Conservation (phyloP, 768 basidiomycete genomes). For the Royoungia palumana region DNA sequence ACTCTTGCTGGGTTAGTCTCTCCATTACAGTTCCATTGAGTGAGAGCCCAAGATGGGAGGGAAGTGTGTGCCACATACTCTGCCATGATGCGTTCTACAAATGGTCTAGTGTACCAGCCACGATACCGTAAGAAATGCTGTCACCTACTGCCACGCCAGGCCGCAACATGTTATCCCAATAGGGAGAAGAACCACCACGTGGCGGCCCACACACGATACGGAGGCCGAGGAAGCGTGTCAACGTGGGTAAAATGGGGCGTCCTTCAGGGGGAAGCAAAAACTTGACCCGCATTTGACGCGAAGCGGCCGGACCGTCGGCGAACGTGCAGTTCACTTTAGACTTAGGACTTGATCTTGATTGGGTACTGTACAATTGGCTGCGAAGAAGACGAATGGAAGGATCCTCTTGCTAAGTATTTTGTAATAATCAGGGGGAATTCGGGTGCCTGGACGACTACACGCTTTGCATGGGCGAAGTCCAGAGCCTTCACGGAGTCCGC, state of each 20-base stretch:
- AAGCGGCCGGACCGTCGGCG: no score
- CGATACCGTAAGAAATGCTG: not conserved
- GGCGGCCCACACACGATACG: not conserved
- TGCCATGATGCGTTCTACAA: not conserved
- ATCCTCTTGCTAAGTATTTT: not conserved
- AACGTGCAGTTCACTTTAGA: no score
- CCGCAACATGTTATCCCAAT: constrained; percentile 2
- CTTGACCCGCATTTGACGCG: no score
- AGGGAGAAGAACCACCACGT: not conserved
- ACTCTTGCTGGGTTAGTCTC: not conserved
- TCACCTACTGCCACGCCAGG: not conserved
- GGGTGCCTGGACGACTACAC: not conserved
- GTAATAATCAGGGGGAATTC: not conserved
- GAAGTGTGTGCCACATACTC: not conserved
- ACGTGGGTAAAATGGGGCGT: not conserved
- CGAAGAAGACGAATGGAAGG: not conserved
- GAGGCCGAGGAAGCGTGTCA: not conserved
- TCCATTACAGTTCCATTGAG: constrained; percentile 7
- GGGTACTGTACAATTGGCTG: not conserved
- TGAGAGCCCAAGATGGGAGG: not conserved
- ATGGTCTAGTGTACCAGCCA: not conserved
- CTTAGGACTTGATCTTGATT: not conserved
- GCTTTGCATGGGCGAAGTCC: no score
- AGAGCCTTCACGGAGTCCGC: no score
- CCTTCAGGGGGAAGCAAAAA: not conserved